Base-by-base conservation (phyloP, 495 filamentous ascomycete genomes). In the Aspergillus mulundensis region DNA sequence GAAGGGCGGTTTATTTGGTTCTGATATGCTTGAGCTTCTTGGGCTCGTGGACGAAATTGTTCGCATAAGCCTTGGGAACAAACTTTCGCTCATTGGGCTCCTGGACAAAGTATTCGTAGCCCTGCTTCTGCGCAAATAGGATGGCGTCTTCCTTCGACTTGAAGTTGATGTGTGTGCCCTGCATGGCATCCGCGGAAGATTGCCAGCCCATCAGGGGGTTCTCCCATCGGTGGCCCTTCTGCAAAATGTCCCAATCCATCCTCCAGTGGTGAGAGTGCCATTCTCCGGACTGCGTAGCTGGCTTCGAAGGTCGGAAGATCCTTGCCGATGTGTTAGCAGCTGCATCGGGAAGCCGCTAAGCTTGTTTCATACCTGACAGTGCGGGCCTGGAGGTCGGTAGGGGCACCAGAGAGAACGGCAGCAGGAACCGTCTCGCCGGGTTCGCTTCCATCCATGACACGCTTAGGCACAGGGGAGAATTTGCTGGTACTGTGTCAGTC, bases 161-260 rank as follows among this genome's bases (percentile, higher is more conserved):
- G 82, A 99, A 99, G 67, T 84, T 85, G 55, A 99, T 69, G 70
- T 88, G 79, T 55, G 90, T 94, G 63, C 90, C 92, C 70, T 99
- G 91, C 88, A 97, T 87, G 61, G 78, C 77, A 73, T 99, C 94
- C 19, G 82, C 94, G 44, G 90, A 95, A 7, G 93, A 96, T 68
- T 97, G 91, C 95, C 95, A 99, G 25, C 94, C 94, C 84, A 97
- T 99, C 64, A 97, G 76, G 38, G 85, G 88, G 75, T 99, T 99
- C 80, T 99, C 94, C 94, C 94, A 97, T 65, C 94, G 84, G 70
- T 97, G 88, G 48, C 87, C 87, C 74, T 89, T 95, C 59, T 78
- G 76, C 28, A 96, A 74, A 41, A 93, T 81, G 73, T 99, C 94
- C 94, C 94, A 99, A 69, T 99, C 94, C 91, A 99, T 96, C 39